Conservation (phyloP, 2,329 filamentous ascomycete genomes). For the Xylariales sp. region DNA sequence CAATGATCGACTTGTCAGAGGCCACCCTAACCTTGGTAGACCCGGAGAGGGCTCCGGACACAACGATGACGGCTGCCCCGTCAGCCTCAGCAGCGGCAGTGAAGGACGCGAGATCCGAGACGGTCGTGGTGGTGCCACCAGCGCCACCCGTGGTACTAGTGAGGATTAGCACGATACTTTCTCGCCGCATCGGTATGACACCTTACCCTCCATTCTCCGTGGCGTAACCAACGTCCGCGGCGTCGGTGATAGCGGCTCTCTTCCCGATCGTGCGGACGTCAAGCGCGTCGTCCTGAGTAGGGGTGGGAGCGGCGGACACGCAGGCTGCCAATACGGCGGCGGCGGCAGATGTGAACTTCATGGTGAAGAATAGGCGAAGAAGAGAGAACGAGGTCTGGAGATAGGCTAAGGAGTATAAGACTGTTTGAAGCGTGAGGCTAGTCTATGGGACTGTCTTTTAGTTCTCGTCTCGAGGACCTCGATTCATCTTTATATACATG, state of each 20-base stretch:
- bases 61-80: conserved; percentile 58
- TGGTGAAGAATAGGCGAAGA: conserved; percentile 29
- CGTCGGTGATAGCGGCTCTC: conserved; percentile 42
- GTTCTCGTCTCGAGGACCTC: conserved; percentile 1
- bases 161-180: conserved; percentile 6
- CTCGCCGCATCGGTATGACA: neutral
- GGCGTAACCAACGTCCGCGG: conserved; percentile 41
- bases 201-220: conserved; percentile 40
- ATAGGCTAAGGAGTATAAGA: neutral
- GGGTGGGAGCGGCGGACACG: conserved; percentile 40
- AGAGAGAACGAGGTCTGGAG: conserved; percentile 5
- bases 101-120: conserved; percentile 62
- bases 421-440: neutral
- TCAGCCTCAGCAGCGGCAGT: conserved; percentile 61
- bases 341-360: conserved; percentile 43
- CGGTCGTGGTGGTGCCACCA: conserved; percentile 66
- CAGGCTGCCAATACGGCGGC: conserved; percentile 38
- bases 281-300: conserved; percentile 36
- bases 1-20: conserved; percentile 64
- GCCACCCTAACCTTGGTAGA: conserved; percentile 58
- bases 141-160: conserved; percentile 63
- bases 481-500: conserved; percentile 30
- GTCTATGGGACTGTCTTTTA: conserved; percentile 10
- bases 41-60: conserved; percentile 58
- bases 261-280: conserved; percentile 41